Evolutionary conservation across 805 yeast species (phyloP).

Genomic region (Sugiyamaella valdiviana): DNA sequence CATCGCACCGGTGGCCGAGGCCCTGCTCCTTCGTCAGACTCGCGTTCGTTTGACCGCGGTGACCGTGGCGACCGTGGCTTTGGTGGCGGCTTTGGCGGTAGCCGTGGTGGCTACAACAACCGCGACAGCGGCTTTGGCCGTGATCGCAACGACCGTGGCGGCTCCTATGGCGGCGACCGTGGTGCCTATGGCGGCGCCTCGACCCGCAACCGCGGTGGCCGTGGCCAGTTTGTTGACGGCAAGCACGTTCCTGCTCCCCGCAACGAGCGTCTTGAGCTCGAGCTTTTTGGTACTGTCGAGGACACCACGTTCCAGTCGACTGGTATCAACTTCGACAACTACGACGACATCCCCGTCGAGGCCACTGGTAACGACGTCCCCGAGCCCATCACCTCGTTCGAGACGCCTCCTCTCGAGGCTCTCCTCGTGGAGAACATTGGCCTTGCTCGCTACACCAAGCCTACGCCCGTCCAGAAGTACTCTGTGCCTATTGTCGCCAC

Average conservation of each 20-base stretch:
- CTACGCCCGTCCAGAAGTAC: conserved; percentile 95
- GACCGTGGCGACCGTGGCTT: conserved; percentile 12
- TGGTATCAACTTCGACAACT: conserved; percentile 97
- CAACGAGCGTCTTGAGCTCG: conserved; percentile 64
- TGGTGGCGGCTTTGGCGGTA: conserved; percentile 17
- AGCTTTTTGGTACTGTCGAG: conserved; percentile 75
- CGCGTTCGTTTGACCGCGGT: conserved; percentile 6
- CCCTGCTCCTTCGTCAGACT: conserved; percentile 1
- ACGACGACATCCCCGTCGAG: conserved; percentile 98
- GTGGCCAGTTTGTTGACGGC: conserved; percentile 83
- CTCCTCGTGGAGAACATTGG: conserved; percentile 81
- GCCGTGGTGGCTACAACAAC: conserved; percentile 19
- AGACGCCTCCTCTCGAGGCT: conserved; percentile 85
- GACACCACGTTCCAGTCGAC: conserved; percentile 76
- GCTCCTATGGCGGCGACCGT: conserved; percentile 30
- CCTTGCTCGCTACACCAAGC: conserved; percentile 85
- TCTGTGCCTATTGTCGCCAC: conserved; percentile 86
- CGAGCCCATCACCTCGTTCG: conserved; percentile 82
- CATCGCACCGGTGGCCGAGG: conserved; percentile 32
- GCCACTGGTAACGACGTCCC: conserved; percentile 95
- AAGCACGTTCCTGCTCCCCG: conserved; percentile 75
- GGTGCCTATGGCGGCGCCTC: conserved; percentile 29
- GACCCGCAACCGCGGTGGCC: conserved; percentile 35
- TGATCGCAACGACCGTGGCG: conserved; percentile 28
- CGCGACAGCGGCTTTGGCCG: conserved; percentile 27